These are phyloP conservation scores for Rhazya stricta DNA, from an alignment of 257 asterid species.

Conservation along the genomic window DNA sequence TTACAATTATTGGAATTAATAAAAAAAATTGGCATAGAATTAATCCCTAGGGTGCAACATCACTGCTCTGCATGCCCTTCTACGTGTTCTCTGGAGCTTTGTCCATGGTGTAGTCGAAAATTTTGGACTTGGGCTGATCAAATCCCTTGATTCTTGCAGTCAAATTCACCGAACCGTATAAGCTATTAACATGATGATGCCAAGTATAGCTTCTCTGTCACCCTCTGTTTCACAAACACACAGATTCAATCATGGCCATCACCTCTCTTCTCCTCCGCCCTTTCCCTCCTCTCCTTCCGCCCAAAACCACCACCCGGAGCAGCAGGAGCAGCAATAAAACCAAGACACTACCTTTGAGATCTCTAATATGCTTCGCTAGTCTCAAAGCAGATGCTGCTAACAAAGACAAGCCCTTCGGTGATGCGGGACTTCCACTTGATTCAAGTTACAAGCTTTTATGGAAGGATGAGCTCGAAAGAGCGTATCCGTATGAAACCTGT, in stretches of 20 bases:
- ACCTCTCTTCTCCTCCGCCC: slow-evolving; percentile 32
- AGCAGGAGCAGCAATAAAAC: slow-evolving; percentile 1
- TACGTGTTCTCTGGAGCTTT: neutral
- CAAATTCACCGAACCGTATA: neutral
- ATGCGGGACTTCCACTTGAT: slow-evolving; percentile 16
- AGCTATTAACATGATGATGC: neutral
- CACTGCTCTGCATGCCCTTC: slow-evolving; percentile 4
- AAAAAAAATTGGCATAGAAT: too few species aligned
- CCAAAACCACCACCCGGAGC: slow-evolving; percentile 3
- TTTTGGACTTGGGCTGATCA: neutral
- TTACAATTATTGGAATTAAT: too few species aligned
- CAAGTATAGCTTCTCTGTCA: too few species aligned
- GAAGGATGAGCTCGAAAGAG: slow-evolving; percentile 34
- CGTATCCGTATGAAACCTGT: slow-evolving; percentile 21
- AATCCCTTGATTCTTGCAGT: neutral
- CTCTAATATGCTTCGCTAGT: slow-evolving; percentile 21
- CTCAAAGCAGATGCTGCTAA: slow-evolving; percentile 2
- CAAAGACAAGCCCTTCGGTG: neutral
- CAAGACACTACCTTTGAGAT: slow-evolving; percentile 7
- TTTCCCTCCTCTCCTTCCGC: slow-evolving; percentile 3
- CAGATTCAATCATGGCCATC: slow-evolving; percentile 20
- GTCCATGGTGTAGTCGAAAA: neutral
- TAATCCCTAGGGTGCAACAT: too few species aligned
- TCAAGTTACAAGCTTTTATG: slow-evolving; percentile 30
- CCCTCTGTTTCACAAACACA: neutral